Base-by-base conservation (phyloP, 129 eudicot genomes). In the Silybum marianum region DNA sequence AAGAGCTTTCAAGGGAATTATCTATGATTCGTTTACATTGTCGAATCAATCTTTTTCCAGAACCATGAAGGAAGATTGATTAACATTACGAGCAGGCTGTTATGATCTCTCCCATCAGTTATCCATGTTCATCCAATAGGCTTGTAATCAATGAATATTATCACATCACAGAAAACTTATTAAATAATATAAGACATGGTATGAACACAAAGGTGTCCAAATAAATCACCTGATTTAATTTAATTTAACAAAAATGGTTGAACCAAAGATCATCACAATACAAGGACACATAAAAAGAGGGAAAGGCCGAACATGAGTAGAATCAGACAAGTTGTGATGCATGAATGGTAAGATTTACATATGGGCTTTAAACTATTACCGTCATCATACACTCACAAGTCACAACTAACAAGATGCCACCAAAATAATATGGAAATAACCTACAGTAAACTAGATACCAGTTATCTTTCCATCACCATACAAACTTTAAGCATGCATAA, bases 171-270 rank as follows among this genome's bases (percentile, higher is more conserved):
- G 11, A 4, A 16, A 24, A 46, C 13, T 19, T 58, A 11, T 23
- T 32, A 54, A 30, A n/a, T 54, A 30, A 62, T 18, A 34, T 7
- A 10, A 60, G n/a, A 44, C 63, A 76, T 8, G 7, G 14, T 44
- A 39, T 3, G 25, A 40, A 66, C 22, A 78, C 82, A n/a, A 26
- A 14, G 46, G 13, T 78, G 26, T 78, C 82, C 51, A 68, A 68
- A 66, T 6, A 22, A 60, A 13, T 22, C 39, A 65, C 7, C 19
- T 1, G 13, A 42, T 11, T 18, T 10, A 26, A 40, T 40, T 44
- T 24, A 26, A 67, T 40, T 44, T 24, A 51, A 51, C 40, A 6
- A 75, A 54, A 38, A 58, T 6, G 7, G 9, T 39, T 73, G 65
- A 73, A 10, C 63, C 23, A 73, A 42, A 38, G 63, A 73, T 46